phyloP scores from a whole-genome alignment of 1,284 basidiomycete species.

The Apiotrichum porosum region DNA sequence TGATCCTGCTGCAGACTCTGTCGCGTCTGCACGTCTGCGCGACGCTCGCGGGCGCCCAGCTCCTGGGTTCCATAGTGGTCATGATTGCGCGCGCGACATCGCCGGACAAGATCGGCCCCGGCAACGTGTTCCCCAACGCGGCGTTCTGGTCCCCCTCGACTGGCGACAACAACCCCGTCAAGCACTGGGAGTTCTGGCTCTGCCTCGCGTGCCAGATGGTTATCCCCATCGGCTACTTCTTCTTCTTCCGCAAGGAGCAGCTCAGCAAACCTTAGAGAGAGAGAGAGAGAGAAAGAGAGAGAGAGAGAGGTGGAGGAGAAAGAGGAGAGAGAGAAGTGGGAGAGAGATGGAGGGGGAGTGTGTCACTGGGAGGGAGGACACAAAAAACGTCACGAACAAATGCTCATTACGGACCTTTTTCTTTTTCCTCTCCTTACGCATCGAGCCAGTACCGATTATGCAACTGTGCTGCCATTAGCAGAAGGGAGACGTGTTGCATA shows the following conservation, averaged over 20 bases:
- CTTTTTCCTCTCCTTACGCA: neutral
- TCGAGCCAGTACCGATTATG: slow-evolving; percentile 1
- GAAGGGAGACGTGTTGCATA: too few species aligned
- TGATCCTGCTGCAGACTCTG: slow-evolving; percentile 88
- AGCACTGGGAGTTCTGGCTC: slow-evolving; percentile 69
- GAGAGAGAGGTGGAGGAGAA: neutral
- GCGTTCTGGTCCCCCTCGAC: slow-evolving; percentile 76
- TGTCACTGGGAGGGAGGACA: neutral
- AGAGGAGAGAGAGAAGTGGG: neutral
- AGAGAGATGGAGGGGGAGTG: neutral
- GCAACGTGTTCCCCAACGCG: slow-evolving; percentile 83
- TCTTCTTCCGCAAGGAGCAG: slow-evolving; percentile 63
- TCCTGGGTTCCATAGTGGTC: slow-evolving; percentile 48
- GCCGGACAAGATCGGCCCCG: slow-evolving; percentile 62
- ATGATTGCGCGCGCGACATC: slow-evolving; percentile 49
- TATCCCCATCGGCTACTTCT: slow-evolving; percentile 86
- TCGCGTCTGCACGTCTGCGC: slow-evolving; percentile 88
- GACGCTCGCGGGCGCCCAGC: slow-evolving; percentile 77
- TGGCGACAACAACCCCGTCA: slow-evolving; percentile 43
- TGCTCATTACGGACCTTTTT: neutral
- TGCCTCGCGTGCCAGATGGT: slow-evolving; percentile 62
- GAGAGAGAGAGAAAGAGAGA: neutral
- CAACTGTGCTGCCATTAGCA: neutral
- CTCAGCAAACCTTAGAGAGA: slow-evolving; percentile 40
- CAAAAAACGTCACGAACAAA: neutral